Base-by-base conservation (phyloP, 176 grass and related monocot genomes). In the Puya raimondii region DNA sequence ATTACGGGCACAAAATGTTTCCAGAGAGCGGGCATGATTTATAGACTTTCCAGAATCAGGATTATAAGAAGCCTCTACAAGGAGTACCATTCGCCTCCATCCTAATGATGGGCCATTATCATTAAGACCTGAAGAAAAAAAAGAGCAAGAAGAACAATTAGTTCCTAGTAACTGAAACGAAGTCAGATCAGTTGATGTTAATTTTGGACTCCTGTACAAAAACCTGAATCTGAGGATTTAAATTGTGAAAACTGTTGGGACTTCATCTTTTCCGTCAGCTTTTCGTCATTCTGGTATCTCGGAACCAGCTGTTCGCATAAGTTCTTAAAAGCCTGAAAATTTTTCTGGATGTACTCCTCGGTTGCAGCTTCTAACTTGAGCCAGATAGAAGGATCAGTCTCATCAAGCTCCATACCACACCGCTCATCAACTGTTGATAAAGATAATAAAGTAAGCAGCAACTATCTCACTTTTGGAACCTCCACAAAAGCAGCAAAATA, bases 331-430 rank as follows among this genome's bases (percentile, higher is more conserved):
- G 72, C 58, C 47, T 72, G 74, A 59, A 74, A 83, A 66, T 79
- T 87, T 79, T 90, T 92, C 42, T 92, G 84, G 76, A 97, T 90
- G 78, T 93, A 97, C 67, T 97, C 94, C 56, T 93, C 89, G 68
- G 89, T 93, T 80, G 94, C 84, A 83, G 82, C 74, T 69, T 97
- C 89, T 87, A 97, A 76, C 80, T 93, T 97, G 65, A 90, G 89
- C 94, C 89, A 97, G 65, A 83, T 71, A 64, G 82, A 68, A 61
- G 94, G 94, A 81, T 97, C 94, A 79, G 94, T 97, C 78, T 97
- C 89, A 64, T 93, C 94, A 65, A 97, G 85, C 72, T 97, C 94
- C 89, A 97, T 97, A 79, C 78, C 94, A 84, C 82, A 97, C 67
- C 89, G 80, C 26, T 97, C 94, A 88, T 97, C 94, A 81, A 97